Percentiles rank a stretch among this genome's conserved stretches.
Evolutionary conservation across 192 early-diverging fungal genomes (phyloP).

Genomic region (Coemansia sp.): DNA sequence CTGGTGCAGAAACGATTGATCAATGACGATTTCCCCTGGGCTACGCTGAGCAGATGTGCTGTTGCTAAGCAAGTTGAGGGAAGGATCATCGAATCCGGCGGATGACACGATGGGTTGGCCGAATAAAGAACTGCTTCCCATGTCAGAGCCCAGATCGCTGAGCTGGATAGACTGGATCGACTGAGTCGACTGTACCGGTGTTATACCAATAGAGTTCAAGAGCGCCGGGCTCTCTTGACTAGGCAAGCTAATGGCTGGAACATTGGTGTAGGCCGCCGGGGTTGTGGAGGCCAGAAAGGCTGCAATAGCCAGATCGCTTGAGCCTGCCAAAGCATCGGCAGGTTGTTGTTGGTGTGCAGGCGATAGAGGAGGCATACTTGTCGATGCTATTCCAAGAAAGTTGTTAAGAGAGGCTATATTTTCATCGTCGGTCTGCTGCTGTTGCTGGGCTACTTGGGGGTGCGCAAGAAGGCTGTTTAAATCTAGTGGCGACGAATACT

Average conservation of each 20-base stretch:
- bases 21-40: neutral
- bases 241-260: neutral
- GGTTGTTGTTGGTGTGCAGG: constrained; percentile 9
- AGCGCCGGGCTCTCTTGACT: constrained; percentile 28
- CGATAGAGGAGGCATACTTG: neutral
- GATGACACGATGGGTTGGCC: neutral
- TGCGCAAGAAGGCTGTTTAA: constrained; percentile 1
- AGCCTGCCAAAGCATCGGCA: neutral
- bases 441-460: constrained; percentile 14
- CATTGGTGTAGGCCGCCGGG: constrained; percentile 11
- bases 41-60: neutral
- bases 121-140: neutral
- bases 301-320: constrained; percentile 37
- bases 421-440: constrained; percentile 23
- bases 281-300: constrained; percentile 34
- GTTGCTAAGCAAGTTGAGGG: neutral
- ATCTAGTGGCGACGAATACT: constrained; percentile 11
- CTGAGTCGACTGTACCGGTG: constrained; percentile 41
- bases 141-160: constrained; percentile 19
- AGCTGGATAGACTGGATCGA: constrained; percentile 32
- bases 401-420: constrained; percentile 37
- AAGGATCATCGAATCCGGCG: neutral
- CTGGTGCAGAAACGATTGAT: neutral
- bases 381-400: constrained; percentile 33
- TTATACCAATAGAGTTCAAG: constrained; percentile 32